Conservation (phyloP, 768 basidiomycete species). For the Boletus vinaceobasis region DNA sequence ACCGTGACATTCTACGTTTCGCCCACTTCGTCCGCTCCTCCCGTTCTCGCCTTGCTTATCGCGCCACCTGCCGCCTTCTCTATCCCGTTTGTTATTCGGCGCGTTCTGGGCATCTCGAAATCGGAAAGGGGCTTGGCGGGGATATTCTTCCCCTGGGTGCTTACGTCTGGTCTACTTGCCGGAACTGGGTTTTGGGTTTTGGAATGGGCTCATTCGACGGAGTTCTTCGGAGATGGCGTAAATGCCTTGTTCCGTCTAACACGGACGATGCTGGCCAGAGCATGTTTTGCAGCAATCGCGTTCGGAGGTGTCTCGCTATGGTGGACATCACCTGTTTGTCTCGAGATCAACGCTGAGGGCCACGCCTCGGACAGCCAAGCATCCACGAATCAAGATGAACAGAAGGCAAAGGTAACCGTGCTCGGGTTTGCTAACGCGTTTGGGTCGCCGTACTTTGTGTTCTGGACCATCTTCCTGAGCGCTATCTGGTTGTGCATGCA, state of each 20-base stretch:
- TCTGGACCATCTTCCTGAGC: constrained; percentile 66
- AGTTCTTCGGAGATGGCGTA: constrained; percentile 40
- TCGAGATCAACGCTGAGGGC: constrained; percentile 50
- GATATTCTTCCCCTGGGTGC: constrained; percentile 55
- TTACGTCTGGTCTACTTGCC: constrained; percentile 55
- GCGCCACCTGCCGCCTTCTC: constrained; percentile 52
- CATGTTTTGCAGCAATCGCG: constrained; percentile 47
- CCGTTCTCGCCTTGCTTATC: constrained; percentile 54
- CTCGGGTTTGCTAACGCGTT: constrained; percentile 88
- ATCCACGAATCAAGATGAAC: constrained; percentile 22
- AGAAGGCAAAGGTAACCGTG: constrained; percentile 50
- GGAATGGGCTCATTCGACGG: constrained; percentile 72
- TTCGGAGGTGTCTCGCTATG: constrained; percentile 61
- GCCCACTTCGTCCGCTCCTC: constrained; percentile 63
- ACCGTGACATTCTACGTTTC: constrained; percentile 86
- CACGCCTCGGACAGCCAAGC: constrained; percentile 7
- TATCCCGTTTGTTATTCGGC: constrained; percentile 54
- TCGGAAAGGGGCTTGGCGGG: constrained; percentile 74
- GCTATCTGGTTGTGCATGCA: constrained; percentile 58
- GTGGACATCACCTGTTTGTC: constrained; percentile 70
- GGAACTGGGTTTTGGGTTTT: constrained; percentile 73
- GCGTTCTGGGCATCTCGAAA: constrained; percentile 61
- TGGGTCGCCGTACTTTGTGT: constrained; percentile 83
- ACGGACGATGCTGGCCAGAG: constrained; percentile 63
- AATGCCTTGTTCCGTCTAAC: constrained; percentile 43